A percentile compares a stretch with the other conserved stretches of the same genome.
phyloP scores from a whole-genome alignment of 805 yeast species.

The Monosporozyma unispora region DNA sequence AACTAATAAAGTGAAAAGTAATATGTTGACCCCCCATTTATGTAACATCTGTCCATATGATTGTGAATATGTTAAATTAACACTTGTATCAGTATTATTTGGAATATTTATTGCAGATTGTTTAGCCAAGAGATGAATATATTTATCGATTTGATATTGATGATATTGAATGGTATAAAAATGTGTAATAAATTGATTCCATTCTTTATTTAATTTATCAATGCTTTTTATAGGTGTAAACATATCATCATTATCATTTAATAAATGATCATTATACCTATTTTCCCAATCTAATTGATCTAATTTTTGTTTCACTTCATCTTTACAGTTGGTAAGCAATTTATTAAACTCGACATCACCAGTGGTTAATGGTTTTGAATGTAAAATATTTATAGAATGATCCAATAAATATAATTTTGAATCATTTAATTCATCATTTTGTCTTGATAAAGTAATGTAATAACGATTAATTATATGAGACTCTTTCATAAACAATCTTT shows the following conservation, averaged over 20 bases:
- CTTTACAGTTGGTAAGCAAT: slow-evolving; percentile 19
- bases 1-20: slow-evolving; percentile 8
- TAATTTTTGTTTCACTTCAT: slow-evolving; percentile 20
- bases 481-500: slow-evolving; percentile 4
- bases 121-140: slow-evolving; percentile 23
- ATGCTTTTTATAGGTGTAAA: not conserved
- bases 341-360: slow-evolving; percentile 21
- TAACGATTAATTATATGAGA: slow-evolving; percentile 9
- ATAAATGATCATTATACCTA: not conserved
- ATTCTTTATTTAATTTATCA: slow-evolving; percentile 18
- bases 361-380: slow-evolving; percentile 11
- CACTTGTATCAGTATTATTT: not conserved
- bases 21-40: slow-evolving; percentile 1
- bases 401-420: slow-evolving; percentile 22
- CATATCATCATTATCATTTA: not conserved
- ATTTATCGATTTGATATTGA: slow-evolving; percentile 18
- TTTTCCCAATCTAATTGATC: slow-evolving; percentile 8
- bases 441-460: slow-evolving; percentile 25
- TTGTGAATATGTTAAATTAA: not conserved
- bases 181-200: slow-evolving; percentile 24
- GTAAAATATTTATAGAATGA: slow-evolving; percentile 18
- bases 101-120: not conserved
- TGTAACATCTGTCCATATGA: slow-evolving; percentile 6
- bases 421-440: slow-evolving; percentile 28
- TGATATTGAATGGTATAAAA: slow-evolving; percentile 25